These are phyloP conservation scores for Zygoascus flipseniorum DNA, from an alignment of 805 yeast genomes.

Conservation along the genomic window DNA sequence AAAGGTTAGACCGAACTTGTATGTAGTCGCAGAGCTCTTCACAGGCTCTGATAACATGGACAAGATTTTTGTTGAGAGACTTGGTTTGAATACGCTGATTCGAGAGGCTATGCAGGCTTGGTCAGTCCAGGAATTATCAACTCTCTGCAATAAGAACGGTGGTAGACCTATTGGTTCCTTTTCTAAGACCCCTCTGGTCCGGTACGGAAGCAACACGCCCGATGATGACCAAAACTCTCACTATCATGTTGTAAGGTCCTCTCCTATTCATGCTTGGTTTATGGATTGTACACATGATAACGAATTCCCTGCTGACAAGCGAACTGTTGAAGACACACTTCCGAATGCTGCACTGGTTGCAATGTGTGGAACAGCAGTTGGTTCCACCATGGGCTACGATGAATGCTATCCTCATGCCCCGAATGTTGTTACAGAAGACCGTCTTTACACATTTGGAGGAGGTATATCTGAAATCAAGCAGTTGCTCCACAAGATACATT, in stretches of 20 bases:
- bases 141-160: constrained; percentile 84
- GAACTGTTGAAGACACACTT: constrained; percentile 89
- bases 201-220: constrained; percentile 6
- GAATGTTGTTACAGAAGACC: constrained; percentile 69
- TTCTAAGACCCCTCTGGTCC: constrained; percentile 60
- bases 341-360: constrained; percentile 94
- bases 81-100: constrained; percentile 81
- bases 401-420: constrained; percentile 79
- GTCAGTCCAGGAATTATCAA: constrained; percentile 76
- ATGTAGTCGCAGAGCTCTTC: constrained; percentile 90
- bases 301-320: constrained; percentile 77
- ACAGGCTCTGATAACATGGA: constrained; percentile 90
- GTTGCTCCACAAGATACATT: constrained; percentile 28
- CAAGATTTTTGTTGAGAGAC: constrained; percentile 78
- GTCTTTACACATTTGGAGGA: constrained; percentile 44
- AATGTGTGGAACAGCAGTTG: constrained; percentile 86
- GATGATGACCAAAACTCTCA: constrained; percentile 9
- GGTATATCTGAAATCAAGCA: constrained; percentile 76
- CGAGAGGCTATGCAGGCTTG: constrained; percentile 98
- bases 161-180: constrained; percentile 94
- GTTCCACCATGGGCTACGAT: constrained; percentile 90
- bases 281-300: constrained; percentile 99
- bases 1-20: constrained; percentile 70
- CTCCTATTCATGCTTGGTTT: constrained; percentile 85
- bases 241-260: constrained; percentile 44